A percentile compares a stretch with the other conserved stretches of the same genome.
These are phyloP conservation scores for Trypanosoma melophagium DNA, from an alignment of 208 protist genomes.

Conservation along the genomic window DNA sequence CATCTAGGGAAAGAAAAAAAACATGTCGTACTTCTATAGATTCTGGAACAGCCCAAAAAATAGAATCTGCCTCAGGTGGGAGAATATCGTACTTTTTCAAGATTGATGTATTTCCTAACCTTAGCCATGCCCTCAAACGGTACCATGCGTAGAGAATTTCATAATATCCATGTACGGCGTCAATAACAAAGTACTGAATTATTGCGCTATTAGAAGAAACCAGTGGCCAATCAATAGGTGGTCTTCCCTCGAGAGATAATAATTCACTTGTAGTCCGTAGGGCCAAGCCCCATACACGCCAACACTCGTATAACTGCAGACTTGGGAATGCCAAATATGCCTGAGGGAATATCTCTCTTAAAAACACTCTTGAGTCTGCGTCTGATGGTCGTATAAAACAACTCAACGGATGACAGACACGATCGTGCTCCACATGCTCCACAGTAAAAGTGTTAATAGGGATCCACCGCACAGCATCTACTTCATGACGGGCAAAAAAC, in stretches of 20 bases:
- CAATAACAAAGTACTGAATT: conserved; percentile 48
- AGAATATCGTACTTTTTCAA: conserved; percentile 40
- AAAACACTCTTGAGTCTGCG: conserved; percentile 43
- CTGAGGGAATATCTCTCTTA: conserved; percentile 53
- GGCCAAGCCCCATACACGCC: conserved; percentile 70
- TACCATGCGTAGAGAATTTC: conserved; percentile 48
- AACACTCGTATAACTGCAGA: conserved; percentile 32
- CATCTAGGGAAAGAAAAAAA: conserved; percentile 29
- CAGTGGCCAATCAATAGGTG: conserved; percentile 67
- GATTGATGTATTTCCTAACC: conserved; percentile 18
- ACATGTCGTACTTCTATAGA: conserved; percentile 33
- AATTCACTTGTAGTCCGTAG: conserved; percentile 61
- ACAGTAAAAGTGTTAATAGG: conserved; percentile 40
- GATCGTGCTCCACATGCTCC: conserved; percentile 29
- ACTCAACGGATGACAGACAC: conserved; percentile 50
- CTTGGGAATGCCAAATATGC: conserved; percentile 56
- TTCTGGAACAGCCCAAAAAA: conserved; percentile 66
- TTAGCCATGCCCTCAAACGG: conserved; percentile 31
- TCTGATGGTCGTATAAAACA: conserved; percentile 45
- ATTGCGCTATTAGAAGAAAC: conserved; percentile 51
- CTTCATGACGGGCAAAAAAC: conserved; percentile 40
- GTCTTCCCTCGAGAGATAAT: conserved; percentile 48
- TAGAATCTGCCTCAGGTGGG: conserved; percentile 35
- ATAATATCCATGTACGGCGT: conserved; percentile 72
- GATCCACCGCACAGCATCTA: conserved; percentile 67